Percentiles rank a stretch among this genome's conserved stretches.
phyloP scores from a whole-genome alignment of 2,329 filamentous ascomycete species.

The Pyricularia grisea region DNA sequence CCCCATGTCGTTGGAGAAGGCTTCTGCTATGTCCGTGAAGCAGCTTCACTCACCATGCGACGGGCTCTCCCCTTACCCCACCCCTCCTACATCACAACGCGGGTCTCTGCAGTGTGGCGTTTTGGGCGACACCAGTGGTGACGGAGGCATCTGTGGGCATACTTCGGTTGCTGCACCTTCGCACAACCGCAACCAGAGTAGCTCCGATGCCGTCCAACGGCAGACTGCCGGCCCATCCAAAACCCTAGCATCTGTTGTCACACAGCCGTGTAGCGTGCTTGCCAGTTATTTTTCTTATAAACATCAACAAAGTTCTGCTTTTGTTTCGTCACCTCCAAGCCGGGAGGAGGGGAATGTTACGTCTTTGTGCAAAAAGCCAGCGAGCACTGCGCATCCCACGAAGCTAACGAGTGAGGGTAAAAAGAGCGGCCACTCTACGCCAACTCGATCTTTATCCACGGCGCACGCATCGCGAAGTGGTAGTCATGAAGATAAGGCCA shows the following conservation, averaged over 20 bases:
- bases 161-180: slow-evolving; percentile 23
- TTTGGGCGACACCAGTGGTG: slow-evolving; percentile 29
- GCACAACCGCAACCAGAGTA: slow-evolving; percentile 33
- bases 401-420: slow-evolving; percentile 77
- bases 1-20: slow-evolving; percentile 29
- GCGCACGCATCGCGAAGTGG: slow-evolving; percentile 43
- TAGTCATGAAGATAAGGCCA: slow-evolving; percentile 26
- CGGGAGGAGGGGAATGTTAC: slow-evolving; percentile 11
- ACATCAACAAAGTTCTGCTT: slow-evolving; percentile 36
- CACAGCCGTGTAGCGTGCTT: slow-evolving; percentile 47
- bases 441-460: slow-evolving; percentile 74
- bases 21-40: not conserved
- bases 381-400: slow-evolving; percentile 60
- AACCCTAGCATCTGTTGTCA: slow-evolving; percentile 56
- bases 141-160: slow-evolving; percentile 23
- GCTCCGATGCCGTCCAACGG: slow-evolving; percentile 31
- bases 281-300: slow-evolving; percentile 52
- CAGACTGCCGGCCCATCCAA: slow-evolving; percentile 37
- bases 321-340: slow-evolving; percentile 40
- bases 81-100: slow-evolving; percentile 44
- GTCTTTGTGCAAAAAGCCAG: slow-evolving; percentile 40
- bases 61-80: slow-evolving; percentile 39
- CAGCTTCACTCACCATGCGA: slow-evolving; percentile 16
- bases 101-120: slow-evolving; percentile 34
- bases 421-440: slow-evolving; percentile 91